Evolutionary conservation across 2,329 filamentous ascomycete genomes (phyloP), one percentile per base, ranked within the genome.

Genomic region (Sporothrix curviconia): DNA sequence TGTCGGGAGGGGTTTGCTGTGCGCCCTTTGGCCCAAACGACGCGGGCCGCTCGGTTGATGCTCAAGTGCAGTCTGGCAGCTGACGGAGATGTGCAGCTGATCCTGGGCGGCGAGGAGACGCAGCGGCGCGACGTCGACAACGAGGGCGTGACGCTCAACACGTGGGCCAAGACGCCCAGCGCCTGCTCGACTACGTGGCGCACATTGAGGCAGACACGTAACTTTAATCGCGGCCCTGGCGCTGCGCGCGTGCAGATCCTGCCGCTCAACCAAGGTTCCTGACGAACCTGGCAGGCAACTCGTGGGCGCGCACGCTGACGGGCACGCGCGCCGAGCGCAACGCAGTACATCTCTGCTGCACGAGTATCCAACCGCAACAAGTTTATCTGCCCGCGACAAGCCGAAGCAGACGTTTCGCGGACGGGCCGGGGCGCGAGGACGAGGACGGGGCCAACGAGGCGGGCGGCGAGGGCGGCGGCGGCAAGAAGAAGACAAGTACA

Each of bases 361-460:
- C 66, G 92, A 97, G 67, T 99, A n/a, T n/a, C 99, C 68, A 83
- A 96, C 70, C 86, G 88, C 61, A 96, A 94, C 73, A 97, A 96
- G 72, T 99, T 95, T 69, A 96, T 99, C 60, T 96, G 91, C 68
- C 94, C 94, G 0, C n/a, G 95, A 99, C 75, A 99, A 99, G n/a
- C n/a, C n/a, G n/a, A n/a, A n/a, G 74, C 85, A 90, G 64, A 86
- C 80, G 46, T 90, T 89, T 66, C 91, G 86, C 64, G 84, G 84
- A 14, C 88, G 89, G 59, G 80, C 83, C n/a, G 50, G 89, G 87
- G 66, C 75, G 15, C 8, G 87, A 90, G 56, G 89, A 92, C 54
- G 87, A 90, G 60, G 77, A 87, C 7, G 87, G 89, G 49, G 88
- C 86, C 22, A 79, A 71, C 14, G 83, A 78, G 8, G 89, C 90